Evolutionary conservation across 2,329 filamentous ascomycete species (phyloP).

Genomic region (Atkinsonella texensis): DNA sequence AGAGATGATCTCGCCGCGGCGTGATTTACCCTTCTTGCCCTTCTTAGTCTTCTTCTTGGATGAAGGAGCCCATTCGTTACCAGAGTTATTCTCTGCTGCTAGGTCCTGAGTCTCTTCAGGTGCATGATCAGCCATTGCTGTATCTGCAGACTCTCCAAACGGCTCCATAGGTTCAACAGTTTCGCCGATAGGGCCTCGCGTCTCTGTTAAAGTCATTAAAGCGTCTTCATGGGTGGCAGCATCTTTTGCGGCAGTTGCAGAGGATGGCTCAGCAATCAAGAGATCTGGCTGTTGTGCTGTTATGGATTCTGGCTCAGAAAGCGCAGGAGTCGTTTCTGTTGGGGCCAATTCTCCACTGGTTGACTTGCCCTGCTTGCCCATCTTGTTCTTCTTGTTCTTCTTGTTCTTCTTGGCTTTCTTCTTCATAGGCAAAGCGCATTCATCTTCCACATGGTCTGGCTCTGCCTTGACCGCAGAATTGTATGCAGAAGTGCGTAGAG

Average conservation of each 20-base stretch:
- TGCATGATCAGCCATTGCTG: neutral
- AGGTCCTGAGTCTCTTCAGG: neutral
- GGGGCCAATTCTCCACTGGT: neutral
- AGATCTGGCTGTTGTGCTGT: neutral
- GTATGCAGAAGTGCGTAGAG: neutral
- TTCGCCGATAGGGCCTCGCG: neutral
- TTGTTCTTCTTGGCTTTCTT: constrained; percentile 5
- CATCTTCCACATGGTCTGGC: neutral
- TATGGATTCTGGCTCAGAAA: neutral
- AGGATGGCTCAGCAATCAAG: neutral
- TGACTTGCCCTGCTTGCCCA: constrained; percentile 3
- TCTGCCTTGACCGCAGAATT: neutral
- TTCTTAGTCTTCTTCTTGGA: constrained; percentile 5
- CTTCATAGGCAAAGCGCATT: constrained; percentile 3
- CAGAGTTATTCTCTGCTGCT: neutral
- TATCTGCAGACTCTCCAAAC: neutral
- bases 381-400: constrained; percentile 3
- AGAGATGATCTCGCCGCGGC: neutral
- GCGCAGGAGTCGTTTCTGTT: neutral
- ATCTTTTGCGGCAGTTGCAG: neutral
- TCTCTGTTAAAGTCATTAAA: neutral
- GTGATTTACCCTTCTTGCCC: constrained; percentile 3
- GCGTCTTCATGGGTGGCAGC: neutral
- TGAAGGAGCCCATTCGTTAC: constrained; percentile 2
- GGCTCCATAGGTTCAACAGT: neutral